These are phyloP conservation scores for Clavaria fumosa DNA, from an alignment of 768 basidiomycete genomes.

Conservation along the genomic window DNA sequence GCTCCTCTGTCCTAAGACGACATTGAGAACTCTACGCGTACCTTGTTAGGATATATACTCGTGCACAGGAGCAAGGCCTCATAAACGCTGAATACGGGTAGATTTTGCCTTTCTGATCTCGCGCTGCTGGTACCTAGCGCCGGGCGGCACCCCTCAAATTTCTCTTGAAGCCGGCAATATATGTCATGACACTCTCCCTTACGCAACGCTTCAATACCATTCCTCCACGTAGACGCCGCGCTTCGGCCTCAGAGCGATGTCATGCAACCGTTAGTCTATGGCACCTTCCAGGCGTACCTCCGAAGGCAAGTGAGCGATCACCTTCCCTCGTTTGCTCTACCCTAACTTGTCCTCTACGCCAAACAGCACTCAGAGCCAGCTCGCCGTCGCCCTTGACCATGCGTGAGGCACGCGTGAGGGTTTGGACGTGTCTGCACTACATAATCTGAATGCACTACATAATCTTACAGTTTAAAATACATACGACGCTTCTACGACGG, in stretches of 20 bases:
- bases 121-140: no score
- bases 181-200: no score
- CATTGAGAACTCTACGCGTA: conserved; percentile 44
- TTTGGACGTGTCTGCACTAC: no score
- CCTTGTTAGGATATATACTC: conserved; percentile 46
- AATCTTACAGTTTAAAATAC: no score
- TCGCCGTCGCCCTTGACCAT: conserved; percentile 47
- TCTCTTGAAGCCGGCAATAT: no score
- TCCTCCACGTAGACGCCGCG: no score
- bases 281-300: conserved; percentile 83
- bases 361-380: conserved; percentile 49
- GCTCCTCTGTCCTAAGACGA: conserved; percentile 44
- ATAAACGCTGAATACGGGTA: conserved; percentile 87
- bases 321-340: neutral
- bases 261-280: conserved; percentile 58
- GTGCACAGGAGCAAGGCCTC: conserved; percentile 44
- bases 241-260: neutral
- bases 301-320: conserved; percentile 36
- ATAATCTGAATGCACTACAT: no score
- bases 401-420: no score
- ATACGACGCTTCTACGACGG: no score
- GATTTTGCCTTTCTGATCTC: no score
- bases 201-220: no score
- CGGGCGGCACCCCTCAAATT: no score
- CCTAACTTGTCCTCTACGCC: neutral